phyloP scores from a whole-genome alignment of 139 green algal species.

The Haematococcus lacustris region DNA sequence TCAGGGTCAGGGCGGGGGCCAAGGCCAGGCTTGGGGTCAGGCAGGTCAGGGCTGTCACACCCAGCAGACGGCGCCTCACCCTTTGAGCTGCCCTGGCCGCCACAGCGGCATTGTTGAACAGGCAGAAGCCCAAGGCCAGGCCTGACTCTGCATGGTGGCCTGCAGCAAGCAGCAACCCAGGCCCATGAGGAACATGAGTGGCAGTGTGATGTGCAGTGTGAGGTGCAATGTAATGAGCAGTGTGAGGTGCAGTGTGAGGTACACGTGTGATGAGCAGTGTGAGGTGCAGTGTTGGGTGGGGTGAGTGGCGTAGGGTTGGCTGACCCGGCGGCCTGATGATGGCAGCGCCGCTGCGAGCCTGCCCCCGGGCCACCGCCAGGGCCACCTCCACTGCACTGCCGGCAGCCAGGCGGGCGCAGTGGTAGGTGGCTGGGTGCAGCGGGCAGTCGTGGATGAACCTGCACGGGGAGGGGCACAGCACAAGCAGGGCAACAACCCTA shows the following conservation, averaged over 20 bases:
- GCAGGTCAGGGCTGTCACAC: no score
- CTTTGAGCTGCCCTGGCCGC: conserved; percentile 43
- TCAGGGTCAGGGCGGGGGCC: no score
- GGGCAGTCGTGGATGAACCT: conserved; percentile 53
- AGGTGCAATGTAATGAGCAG: no score
- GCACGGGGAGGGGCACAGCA: not conserved
- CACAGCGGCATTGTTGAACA: conserved; percentile 75
- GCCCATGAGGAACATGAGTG: no score
- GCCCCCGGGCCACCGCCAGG: conserved; percentile 27
- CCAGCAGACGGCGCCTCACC: no score
- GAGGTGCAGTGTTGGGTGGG: no score
- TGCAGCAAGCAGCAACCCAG: conserved; percentile 6
- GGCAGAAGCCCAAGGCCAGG: conserved; percentile 82
- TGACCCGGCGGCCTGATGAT: conserved; percentile 33
- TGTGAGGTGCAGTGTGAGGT: no score
- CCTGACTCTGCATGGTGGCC: conserved; percentile 69
- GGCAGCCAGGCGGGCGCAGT: conserved; percentile 59
- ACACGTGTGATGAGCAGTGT: no score
- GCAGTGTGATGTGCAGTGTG: not conserved
- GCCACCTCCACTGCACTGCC: conserved; percentile 56
- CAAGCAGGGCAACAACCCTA: not conserved
- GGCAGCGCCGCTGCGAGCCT: conserved; percentile 33
- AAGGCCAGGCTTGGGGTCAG: no score
- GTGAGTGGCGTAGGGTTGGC: no score
- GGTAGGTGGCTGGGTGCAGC: conserved; percentile 51